Evolutionary conservation across 352 stramenopile genomes (phyloP), one percentile per base, ranked within the genome.

Genomic region (Thalassiosira mediterranea): DNA sequence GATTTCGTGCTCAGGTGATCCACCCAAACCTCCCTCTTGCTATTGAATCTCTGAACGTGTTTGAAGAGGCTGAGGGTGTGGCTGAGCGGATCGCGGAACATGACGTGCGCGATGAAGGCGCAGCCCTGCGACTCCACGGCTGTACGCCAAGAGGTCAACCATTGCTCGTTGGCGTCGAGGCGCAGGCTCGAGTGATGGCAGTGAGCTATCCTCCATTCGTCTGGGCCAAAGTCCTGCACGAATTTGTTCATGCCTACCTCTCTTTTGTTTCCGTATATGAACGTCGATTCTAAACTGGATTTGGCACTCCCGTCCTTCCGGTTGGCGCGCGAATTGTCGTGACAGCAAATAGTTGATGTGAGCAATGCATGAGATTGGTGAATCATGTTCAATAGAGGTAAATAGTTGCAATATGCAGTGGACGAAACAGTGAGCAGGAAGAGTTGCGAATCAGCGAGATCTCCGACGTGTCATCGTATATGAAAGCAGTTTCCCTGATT

Each of bases 21-120:
- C 10, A 13, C n/a, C 38, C 38, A 68, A 38, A 31, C 42, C 1
- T 54, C 58, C 29, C 44, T 29, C 3, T 28, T 31, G 23, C 56
- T 52, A 29, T 64, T 64, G n/a, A 52, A 52, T 29, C 32, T 4
- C 28, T 64, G 19, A 5, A 68, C 44, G 28, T 68, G 59, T 26
- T 68, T 68, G 26, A 23, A 58, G 4, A 68, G 38, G 29, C 32
- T 56, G 1, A 72, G 4, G 7, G 29, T 53, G 47, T 72, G 62
- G 47, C 62, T 63, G 17, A 72, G 34, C n/a, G 62, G 48, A 38
- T 72, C 62, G 17, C 62, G 62, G 38, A 72, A 63, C 62, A 72
- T 72, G 15, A 72, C 49, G n/a, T 5, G 49, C 25, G 53, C 31
- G 19, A 72, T 29, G n/a, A 62, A 63, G 11, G 17, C 25, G 29